These are phyloP conservation scores for Mycena kentingensis DNA, from an alignment of 768 basidiomycete genomes.

Conservation along the genomic window DNA sequence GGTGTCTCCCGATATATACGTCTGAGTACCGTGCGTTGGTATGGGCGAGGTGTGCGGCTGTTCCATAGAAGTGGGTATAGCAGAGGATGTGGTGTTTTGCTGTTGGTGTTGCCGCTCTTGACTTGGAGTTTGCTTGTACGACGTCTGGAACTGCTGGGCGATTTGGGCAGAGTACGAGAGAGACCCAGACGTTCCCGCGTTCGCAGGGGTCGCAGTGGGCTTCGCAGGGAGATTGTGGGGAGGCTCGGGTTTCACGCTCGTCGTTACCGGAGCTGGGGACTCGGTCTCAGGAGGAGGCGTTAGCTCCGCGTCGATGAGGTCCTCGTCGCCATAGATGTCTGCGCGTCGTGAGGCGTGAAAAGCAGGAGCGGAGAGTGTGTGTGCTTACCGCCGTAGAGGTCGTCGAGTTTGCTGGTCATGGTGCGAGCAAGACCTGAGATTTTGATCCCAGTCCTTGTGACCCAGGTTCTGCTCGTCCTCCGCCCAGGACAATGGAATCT, in stretches of 20 bases:
- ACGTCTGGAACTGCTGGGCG: conserved; percentile 59
- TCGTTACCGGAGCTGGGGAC: conserved; percentile 1
- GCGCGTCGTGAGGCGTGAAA: conserved; percentile 6
- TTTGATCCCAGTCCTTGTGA: too few species aligned
- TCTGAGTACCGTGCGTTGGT: conserved; percentile 32
- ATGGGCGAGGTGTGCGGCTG: conserved; percentile 26
- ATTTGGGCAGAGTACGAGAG: conserved; percentile 66
- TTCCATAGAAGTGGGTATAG: not conserved
- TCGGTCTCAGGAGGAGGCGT: conserved; percentile 20
- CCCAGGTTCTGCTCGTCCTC: too few species aligned
- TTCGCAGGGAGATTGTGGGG: conserved; percentile 19
- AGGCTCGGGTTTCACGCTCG: conserved; percentile 13
- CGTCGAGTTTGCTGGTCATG: conserved; percentile 26
- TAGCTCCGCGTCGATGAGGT: conserved; percentile 36
- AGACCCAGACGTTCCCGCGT: conserved; percentile 26
- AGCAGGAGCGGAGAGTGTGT: not conserved
- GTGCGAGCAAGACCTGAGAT: conserved; percentile 8
- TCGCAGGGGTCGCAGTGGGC: conserved; percentile 14
- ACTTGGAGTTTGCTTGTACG: conserved; percentile 65
- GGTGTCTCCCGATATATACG: conserved; percentile 32
- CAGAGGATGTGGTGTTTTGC: conserved; percentile 23
- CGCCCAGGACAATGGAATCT: too few species aligned
- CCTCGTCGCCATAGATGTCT: conserved; percentile 61
- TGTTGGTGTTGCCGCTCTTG: conserved; percentile 58
- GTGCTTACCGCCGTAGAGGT: conserved; percentile 49